These are phyloP conservation scores for Kuraishia ogatae DNA, from an alignment of 805 yeast species.

Conservation along the genomic window DNA sequence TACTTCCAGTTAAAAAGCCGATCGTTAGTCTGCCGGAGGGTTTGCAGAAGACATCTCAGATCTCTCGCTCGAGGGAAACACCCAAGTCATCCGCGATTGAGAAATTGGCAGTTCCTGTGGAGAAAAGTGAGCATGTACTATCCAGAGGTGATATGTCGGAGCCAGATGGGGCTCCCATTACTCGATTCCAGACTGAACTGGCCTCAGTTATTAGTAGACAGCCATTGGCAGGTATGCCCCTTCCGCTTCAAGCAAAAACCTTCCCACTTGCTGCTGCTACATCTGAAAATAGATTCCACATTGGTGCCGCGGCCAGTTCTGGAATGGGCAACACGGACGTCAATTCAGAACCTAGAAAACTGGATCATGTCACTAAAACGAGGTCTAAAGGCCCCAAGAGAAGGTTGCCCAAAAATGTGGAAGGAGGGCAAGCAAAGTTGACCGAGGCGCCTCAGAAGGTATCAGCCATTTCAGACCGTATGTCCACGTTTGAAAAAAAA, in stretches of 20 bases:
- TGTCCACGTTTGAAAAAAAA: background rate
- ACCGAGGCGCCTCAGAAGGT: background rate
- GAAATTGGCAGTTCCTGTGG: background rate
- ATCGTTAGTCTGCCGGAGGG: conserved; percentile 20
- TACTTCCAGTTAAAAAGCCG: conserved; percentile 10
- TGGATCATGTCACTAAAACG: conserved; percentile 35
- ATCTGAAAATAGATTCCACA: no score
- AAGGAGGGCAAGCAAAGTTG: background rate
- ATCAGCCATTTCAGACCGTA: background rate
- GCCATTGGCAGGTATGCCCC: background rate
- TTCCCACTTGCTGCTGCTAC: background rate
- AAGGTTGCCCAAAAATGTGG: conserved; percentile 28
- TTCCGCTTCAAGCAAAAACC: background rate
- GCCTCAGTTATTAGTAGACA: background rate
- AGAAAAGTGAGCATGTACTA: no score
- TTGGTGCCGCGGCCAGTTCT: background rate
- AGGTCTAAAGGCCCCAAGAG: conserved; percentile 47
- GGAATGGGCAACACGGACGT: background rate
- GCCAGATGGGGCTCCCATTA: background rate
- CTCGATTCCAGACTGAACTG: conserved; percentile 8
- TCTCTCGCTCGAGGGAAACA: conserved; percentile 1
- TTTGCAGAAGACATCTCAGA: conserved; percentile 9
- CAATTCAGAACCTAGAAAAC: conserved; percentile 11
- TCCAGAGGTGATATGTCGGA: background rate
- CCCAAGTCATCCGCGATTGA: background rate